Evolutionary conservation across 306 rosid genomes (phyloP).

Genomic region (Prunus mira): DNA sequence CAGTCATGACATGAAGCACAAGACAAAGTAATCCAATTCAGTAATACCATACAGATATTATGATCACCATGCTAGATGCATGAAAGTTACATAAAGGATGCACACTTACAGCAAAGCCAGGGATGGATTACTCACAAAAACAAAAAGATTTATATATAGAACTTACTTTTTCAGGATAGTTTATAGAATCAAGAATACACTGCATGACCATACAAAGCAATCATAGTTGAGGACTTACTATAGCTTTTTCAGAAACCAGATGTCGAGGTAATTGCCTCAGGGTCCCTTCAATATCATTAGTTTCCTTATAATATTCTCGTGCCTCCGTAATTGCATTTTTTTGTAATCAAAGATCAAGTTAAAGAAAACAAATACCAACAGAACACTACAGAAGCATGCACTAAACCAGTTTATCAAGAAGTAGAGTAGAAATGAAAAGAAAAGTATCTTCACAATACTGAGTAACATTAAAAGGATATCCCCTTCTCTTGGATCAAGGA

Average conservation of each 20-base stretch:
- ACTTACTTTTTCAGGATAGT: not conserved
- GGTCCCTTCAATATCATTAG: slow-evolving; percentile 77
- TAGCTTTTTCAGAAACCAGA: slow-evolving; percentile 86
- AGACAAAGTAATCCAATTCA: not conserved
- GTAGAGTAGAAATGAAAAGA: not conserved
- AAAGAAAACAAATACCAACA: slow-evolving; percentile 36
- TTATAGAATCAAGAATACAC: slow-evolving; percentile 20
- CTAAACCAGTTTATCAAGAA: slow-evolving; percentile 21
- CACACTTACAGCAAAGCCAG: not conserved
- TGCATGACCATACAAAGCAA: slow-evolving; percentile 7
- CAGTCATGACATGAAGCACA: slow-evolving; percentile 7
- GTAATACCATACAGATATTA: not conserved
- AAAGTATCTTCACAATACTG: not conserved
- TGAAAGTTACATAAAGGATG: not conserved
- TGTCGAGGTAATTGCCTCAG: slow-evolving; percentile 80
- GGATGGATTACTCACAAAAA: slow-evolving; percentile 10
- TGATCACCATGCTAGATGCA: not conserved
- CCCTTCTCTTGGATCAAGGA: slow-evolving; percentile 98
- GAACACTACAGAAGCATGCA: slow-evolving; percentile 18
- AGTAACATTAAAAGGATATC: slow-evolving; percentile 77
- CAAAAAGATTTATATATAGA: not conserved
- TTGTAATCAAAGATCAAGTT: slow-evolving; percentile 59
- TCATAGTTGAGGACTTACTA: slow-evolving; percentile 56
- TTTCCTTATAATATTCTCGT: slow-evolving; percentile 78
- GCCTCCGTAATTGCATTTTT: slow-evolving; percentile 51